phyloP scores from a whole-genome alignment of 306 rosid species.

The Lathyrus sativus region DNA sequence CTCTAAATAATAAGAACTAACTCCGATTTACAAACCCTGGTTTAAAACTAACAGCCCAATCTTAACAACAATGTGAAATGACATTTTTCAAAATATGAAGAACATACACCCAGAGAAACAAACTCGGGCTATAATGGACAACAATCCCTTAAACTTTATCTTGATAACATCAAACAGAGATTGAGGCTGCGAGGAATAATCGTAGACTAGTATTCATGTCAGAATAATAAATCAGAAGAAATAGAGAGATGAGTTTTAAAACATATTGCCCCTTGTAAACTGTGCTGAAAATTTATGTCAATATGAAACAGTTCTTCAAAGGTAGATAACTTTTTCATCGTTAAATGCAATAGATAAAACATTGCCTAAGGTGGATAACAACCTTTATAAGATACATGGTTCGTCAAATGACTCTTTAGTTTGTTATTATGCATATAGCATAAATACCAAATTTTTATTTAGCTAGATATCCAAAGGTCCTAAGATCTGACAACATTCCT shows the following conservation, averaged over 20 bases:
- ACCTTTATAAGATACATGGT: background rate
- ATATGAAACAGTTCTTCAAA: background rate
- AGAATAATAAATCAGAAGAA: slow-evolving; percentile 10
- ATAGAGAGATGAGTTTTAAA: background rate
- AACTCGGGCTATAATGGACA: background rate
- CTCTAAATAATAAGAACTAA: background rate
- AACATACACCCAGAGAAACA: slow-evolving; percentile 5
- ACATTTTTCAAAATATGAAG: background rate
- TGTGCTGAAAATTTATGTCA: background rate
- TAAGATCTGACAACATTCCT: slow-evolving; percentile 23
- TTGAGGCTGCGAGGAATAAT: background rate
- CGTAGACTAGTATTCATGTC: slow-evolving; percentile 9
- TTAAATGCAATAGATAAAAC: background rate
- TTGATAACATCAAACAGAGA: background rate
- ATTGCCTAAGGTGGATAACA: background rate
- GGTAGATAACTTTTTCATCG: background rate
- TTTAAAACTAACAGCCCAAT: background rate
- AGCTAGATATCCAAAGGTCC: slow-evolving; percentile 13
- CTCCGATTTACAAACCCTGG: background rate
- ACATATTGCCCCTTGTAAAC: slow-evolving; percentile 1
- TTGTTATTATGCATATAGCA: slow-evolving; percentile 23
- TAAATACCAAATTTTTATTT: slow-evolving; percentile 11
- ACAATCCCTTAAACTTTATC: background rate
- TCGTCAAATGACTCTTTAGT: background rate
- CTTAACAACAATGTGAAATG: background rate